phyloP scores from a whole-genome alignment of 441 rosid species.

The Syzygium malaccense region DNA sequence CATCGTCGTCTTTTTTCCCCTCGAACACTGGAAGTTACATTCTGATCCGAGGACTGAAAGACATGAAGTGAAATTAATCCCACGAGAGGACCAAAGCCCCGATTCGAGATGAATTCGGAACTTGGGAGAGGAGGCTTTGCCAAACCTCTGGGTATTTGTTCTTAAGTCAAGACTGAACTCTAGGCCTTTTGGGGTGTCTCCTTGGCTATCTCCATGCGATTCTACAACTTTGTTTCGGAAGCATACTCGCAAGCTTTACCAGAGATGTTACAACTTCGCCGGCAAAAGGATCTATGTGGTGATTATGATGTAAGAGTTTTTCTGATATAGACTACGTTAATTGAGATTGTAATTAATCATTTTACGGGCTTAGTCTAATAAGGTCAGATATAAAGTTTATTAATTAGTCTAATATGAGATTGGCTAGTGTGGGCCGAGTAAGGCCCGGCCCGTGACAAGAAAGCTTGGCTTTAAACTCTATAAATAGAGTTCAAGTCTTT shows the following conservation, averaged over 20 bases:
- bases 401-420: too few relatives aligned
- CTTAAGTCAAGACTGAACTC: neutral
- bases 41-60: neutral
- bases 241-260: neutral
- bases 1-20: neutral
- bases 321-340: too few relatives aligned
- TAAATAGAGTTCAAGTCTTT: too few relatives aligned
- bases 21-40: neutral
- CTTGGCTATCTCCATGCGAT: neutral
- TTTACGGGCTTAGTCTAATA: too few relatives aligned
- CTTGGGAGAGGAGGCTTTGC: neutral
- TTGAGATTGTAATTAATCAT: too few relatives aligned
- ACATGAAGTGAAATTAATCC: neutral
- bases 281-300: neutral
- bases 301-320: neutral
- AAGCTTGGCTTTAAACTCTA: too few relatives aligned
- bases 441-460: too few relatives aligned
- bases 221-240: neutral
- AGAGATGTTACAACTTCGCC: neutral
- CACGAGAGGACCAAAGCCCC: neutral
- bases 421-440: too few relatives aligned
- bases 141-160: neutral
- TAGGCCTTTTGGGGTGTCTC: neutral
- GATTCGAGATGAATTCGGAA: neutral
- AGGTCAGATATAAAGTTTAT: too few relatives aligned